phyloP scores from a whole-genome alignment of 768 basidiomycete genomes.

The Antrodiella citrinella region DNA sequence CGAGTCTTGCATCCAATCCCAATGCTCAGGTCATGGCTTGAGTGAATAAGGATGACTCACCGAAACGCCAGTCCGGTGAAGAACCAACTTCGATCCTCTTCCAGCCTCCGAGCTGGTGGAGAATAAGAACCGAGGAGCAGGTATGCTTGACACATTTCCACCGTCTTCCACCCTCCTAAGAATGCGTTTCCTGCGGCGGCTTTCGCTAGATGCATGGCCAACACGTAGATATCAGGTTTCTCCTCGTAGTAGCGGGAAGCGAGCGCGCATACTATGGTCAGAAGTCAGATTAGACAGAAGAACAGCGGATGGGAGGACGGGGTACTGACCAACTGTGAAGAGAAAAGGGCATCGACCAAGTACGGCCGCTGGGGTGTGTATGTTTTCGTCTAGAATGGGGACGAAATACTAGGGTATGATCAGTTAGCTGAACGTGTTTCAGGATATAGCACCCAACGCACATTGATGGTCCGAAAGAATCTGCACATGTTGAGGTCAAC shows the following conservation, averaged over 20 bases:
- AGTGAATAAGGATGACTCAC: slow-evolving; percentile 27
- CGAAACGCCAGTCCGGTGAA: slow-evolving; percentile 62
- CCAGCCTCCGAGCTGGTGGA: slow-evolving; percentile 51
- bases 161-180: slow-evolving; percentile 49
- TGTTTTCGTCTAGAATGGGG: slow-evolving; percentile 44
- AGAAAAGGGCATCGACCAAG: slow-evolving; percentile 48
- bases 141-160: slow-evolving; percentile 74
- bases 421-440: slow-evolving; percentile 6
- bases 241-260: slow-evolving; percentile 54
- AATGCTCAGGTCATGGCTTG: too few species aligned
- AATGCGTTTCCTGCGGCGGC: slow-evolving; percentile 50
- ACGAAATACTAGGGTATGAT: slow-evolving; percentile 38
- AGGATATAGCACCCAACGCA: too few species aligned
- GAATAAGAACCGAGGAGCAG: slow-evolving; percentile 56
- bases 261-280: slow-evolving; percentile 55
- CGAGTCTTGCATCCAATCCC: slow-evolving; percentile 47
- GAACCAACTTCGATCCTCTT: slow-evolving; percentile 66
- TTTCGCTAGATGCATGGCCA: slow-evolving; percentile 54
- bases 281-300: slow-evolving; percentile 9
- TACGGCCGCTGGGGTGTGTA: slow-evolving; percentile 43
- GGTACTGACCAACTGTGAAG: slow-evolving; percentile 42
- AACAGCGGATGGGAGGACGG: slow-evolving; percentile 10
- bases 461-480: slow-evolving; percentile 46
- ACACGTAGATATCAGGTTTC: slow-evolving; percentile 44
- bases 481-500: slow-evolving; percentile 14